Evolutionary conservation across 2,329 filamentous ascomycete species (phyloP).

Genomic region (Xylariaceae sp.): DNA sequence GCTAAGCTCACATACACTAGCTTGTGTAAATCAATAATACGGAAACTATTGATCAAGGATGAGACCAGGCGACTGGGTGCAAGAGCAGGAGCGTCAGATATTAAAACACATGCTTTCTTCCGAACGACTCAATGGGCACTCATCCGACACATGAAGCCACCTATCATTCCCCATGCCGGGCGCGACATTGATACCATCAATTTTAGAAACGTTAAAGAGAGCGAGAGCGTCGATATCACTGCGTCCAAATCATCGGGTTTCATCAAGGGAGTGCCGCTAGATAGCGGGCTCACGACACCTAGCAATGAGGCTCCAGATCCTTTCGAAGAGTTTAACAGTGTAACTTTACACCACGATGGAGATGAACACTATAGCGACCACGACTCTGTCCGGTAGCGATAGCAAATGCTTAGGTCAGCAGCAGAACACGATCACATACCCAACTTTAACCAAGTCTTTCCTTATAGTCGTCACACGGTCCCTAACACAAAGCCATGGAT

Average conservation of each 20-base stretch:
- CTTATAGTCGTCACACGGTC: conserved; percentile 9
- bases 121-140: conserved; percentile 93
- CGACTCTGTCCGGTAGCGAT: conserved; percentile 21
- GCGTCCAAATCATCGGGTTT: conserved; percentile 48
- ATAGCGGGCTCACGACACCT: conserved; percentile 80
- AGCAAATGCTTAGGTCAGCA: not conserved
- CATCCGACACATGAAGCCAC: conserved; percentile 95
- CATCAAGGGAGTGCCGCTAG: conserved; percentile 75
- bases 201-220: conserved; percentile 97
- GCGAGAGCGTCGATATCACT: conserved; percentile 84
- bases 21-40: conserved; percentile 91
- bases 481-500: not conserved
- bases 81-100: conserved; percentile 90
- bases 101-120: conserved; percentile 96
- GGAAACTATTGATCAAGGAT: conserved; percentile 96
- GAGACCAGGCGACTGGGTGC: conserved; percentile 90
- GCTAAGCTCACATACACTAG: conserved; percentile 42
- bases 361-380: conserved; percentile 58
- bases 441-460: conserved; percentile 5
- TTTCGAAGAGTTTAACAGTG: conserved; percentile 98
- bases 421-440: not conserved
- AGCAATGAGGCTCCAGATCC: conserved; percentile 80
- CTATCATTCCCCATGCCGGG: conserved; percentile 89
- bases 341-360: conserved; percentile 93
- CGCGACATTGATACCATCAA: conserved; percentile 91